Percentiles rank a stretch among this genome's conserved stretches.
Evolutionary conservation across 1,284 basidiomycete species (phyloP).

Genomic region (Xanthoconium separans): DNA sequence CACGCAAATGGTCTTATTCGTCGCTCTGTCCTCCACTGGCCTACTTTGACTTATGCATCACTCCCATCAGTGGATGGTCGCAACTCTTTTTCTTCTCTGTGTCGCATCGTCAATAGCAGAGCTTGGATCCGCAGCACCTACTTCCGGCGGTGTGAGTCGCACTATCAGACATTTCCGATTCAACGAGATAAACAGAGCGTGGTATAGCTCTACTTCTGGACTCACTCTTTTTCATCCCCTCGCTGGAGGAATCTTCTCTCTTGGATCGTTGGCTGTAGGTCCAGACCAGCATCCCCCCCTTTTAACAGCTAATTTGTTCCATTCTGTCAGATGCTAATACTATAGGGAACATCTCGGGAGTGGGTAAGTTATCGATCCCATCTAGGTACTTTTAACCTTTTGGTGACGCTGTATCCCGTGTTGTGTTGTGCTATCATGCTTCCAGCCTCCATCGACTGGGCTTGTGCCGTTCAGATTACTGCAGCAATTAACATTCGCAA

Average conservation of each 20-base stretch:
- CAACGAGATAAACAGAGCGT: not conserved
- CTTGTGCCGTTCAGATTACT: slow-evolving; percentile 38
- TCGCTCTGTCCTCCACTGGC: too few relatives aligned
- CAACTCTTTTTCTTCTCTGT: not conserved
- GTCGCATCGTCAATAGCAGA: not conserved
- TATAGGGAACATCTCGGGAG: slow-evolving; percentile 38
- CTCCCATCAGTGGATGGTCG: too few relatives aligned
- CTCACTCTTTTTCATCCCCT: not conserved
- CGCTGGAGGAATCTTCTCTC: not conserved
- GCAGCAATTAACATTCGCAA: slow-evolving; percentile 34
- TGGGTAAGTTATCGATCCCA: slow-evolving; percentile 16
- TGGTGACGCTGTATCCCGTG: not conserved
- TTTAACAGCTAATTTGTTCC: too few relatives aligned
- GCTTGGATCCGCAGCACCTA: not conserved
- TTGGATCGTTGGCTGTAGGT: not conserved
- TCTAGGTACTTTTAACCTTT: too few relatives aligned
- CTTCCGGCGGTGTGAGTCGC: not conserved
- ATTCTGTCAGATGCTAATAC: slow-evolving; percentile 4
- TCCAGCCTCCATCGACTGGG: slow-evolving; percentile 45
- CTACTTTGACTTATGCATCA: too few relatives aligned
- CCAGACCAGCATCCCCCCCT: not conserved
- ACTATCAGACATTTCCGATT: not conserved
- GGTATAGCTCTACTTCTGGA: not conserved
- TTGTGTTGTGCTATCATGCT: not conserved
- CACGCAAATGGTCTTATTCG: too few relatives aligned